These are phyloP conservation scores for Kentomonas sorsogonicus DNA, from an alignment of 208 protist species.

Conservation along the genomic window DNA sequence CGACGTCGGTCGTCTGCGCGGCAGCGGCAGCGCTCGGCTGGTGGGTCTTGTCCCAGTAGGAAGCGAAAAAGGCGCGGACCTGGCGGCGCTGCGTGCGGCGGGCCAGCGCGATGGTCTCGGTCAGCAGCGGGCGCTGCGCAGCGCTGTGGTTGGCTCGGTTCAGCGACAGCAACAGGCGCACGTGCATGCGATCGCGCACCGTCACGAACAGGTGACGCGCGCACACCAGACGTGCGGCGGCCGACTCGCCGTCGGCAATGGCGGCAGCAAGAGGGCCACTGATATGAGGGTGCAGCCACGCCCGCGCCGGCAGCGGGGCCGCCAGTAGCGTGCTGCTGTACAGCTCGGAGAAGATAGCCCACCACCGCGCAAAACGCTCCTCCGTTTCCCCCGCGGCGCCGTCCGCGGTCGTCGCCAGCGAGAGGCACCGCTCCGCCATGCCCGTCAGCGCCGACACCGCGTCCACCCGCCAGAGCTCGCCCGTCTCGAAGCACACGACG, in stretches of 20 bases:
- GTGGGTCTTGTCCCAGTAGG: background rate
- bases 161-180: slow-evolving; percentile 76
- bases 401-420: too few species aligned
- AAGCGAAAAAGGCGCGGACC: slow-evolving; percentile 6
- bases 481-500: slow-evolving; percentile 60
- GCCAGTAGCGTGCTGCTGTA: too few species aligned
- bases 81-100: slow-evolving; percentile 37
- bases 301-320: too few species aligned
- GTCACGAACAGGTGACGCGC: background rate
- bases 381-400: too few species aligned
- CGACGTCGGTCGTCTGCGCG: background rate
- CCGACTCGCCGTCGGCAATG: background rate
- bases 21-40: background rate
- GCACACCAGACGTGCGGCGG: slow-evolving; percentile 1
- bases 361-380: too few species aligned
- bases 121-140: slow-evolving; percentile 23
- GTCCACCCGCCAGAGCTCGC: too few species aligned
- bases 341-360: too few species aligned
- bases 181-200: slow-evolving; percentile 32
- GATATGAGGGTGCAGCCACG: too few species aligned
- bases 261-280: slow-evolving; percentile 5
- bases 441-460: too few species aligned
- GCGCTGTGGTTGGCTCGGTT: slow-evolving; percentile 47
- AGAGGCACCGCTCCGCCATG: too few species aligned
- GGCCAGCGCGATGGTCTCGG: slow-evolving; percentile 44